Evolutionary conservation across 2,329 filamentous ascomycete genomes (phyloP), one percentile per base, ranked within the genome.

Genomic region (Kalaharituber pfeilii): DNA sequence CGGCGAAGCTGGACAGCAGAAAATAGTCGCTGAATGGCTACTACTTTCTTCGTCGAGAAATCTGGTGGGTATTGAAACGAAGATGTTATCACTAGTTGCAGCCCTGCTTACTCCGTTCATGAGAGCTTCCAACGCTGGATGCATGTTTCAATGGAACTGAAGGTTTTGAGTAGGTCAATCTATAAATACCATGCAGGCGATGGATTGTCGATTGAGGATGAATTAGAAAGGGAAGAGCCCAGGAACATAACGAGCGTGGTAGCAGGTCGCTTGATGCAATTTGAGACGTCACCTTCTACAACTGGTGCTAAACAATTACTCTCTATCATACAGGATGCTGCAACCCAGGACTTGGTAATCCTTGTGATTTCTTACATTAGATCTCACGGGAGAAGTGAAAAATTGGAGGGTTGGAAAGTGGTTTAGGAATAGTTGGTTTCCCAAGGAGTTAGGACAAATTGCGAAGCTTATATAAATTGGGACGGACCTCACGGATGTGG

Each of bases 41-140:
- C 42, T 64, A 22, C 51, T 55, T 24, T 53, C 52, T 8, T 60
- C 62, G 24, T 59, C 59, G 5, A 51, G 58, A 24, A 57, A 55
- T 29, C n/a, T n/a, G n/a, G 60, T 64, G 26, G 62, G 63, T 52
- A 50, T 53, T 1, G 62, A 62, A 50, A 63, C 58, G 3, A 62
- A 62, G 5, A 56, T 56, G n/a, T 47, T 64, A 1, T 53, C 53
- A 2, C 52, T 62, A 29, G 47, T 58, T 7, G 56, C 57, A 45
- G 53, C 54, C 29, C 57, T 64, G 2, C 53, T 64, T 18, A 36
- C 39, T 29, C 56, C 51, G 9, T 62, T 62, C 52, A 54, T 56
- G 18, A 51, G 47, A 30, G 9, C 52, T 59, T n/a, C 54, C 51
- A 13, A 33, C 9, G 3, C 54, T 64, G 24, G 54, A 56, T 18